A percentile compares a stretch with the other conserved stretches of the same genome.
These are phyloP conservation scores for Barnettozyma salicaria DNA, from an alignment of 805 yeast species.

Conservation along the genomic window DNA sequence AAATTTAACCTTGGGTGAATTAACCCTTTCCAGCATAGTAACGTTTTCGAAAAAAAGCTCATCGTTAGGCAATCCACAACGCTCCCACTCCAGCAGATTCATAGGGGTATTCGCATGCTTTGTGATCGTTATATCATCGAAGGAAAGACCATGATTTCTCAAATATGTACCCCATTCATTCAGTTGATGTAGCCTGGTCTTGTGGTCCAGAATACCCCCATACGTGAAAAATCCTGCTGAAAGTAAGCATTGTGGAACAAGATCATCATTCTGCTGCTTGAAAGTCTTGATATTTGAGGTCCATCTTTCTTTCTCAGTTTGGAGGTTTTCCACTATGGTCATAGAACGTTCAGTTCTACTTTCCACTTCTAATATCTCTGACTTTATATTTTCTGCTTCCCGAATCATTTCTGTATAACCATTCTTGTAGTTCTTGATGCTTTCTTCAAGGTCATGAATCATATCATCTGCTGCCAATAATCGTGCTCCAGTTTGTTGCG, in stretches of 20 bases:
- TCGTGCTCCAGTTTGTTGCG: conserved; percentile 59
- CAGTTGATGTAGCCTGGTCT: conserved; percentile 33
- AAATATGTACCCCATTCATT: too few relatives aligned
- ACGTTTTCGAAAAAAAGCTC: conserved; percentile 60
- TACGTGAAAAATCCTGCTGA: conserved; percentile 58
- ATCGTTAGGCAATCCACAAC: conserved; percentile 50
- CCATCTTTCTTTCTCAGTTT: conserved; percentile 74
- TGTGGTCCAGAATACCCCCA: conserved; percentile 53
- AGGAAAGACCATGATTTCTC: conserved; percentile 32
- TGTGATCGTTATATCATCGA: conserved; percentile 32
- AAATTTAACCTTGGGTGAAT: conserved; percentile 37
- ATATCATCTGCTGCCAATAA: conserved; percentile 72
- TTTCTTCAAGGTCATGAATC: conserved; percentile 66
- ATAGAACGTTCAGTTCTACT: conserved; percentile 56
- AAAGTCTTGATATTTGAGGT: conserved; percentile 47
- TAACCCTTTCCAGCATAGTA: conserved; percentile 38
- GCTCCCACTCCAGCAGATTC: conserved; percentile 46
- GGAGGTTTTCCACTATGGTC: conserved; percentile 53
- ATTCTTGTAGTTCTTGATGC: conserved; percentile 61
- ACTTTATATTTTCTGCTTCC: conserved; percentile 68
- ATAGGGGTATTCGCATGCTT: conserved; percentile 36
- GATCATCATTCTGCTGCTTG: conserved; percentile 34
- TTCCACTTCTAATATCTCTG: conserved; percentile 61
- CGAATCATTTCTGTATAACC: conserved; percentile 71
- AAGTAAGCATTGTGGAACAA: conserved; percentile 63